A percentile compares a stretch with the other conserved stretches of the same genome.
These are phyloP conservation scores for Aspergillus pseudotamarii DNA, from an alignment of 2,329 filamentous ascomycete genomes.

Conservation along the genomic window DNA sequence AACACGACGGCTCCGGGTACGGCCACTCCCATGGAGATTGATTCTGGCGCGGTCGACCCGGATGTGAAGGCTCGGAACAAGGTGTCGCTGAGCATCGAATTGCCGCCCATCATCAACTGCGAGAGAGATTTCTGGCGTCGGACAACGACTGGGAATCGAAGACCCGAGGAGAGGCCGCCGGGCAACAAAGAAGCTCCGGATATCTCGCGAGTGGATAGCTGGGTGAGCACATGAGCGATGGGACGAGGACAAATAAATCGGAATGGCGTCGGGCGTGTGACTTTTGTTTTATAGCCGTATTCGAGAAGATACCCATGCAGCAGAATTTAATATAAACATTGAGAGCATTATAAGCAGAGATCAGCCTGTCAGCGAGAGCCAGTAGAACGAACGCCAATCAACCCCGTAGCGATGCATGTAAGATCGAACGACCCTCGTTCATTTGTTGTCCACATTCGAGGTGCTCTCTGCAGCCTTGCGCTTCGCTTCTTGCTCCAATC, in stretches of 20 bases:
- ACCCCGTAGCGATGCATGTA: slow-evolving; percentile 19
- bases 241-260: slow-evolving; percentile 7
- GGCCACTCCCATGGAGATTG: slow-evolving; percentile 35
- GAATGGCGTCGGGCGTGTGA: slow-evolving; percentile 22
- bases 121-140: slow-evolving; percentile 61
- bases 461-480: slow-evolving; percentile 20
- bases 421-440: slow-evolving; percentile 9
- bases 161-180: slow-evolving; percentile 36
- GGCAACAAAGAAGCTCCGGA: slow-evolving; percentile 27
- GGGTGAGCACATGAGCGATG: slow-evolving; percentile 24
- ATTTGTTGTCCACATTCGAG: slow-evolving; percentile 21
- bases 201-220: slow-evolving; percentile 27
- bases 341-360: slow-evolving; percentile 10
- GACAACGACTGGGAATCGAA: slow-evolving; percentile 42
- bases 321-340: slow-evolving; percentile 18
- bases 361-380: background rate
- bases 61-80: slow-evolving; percentile 32
- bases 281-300: slow-evolving; percentile 24
- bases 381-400: slow-evolving; percentile 16
- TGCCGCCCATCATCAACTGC: slow-evolving; percentile 61
- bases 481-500: slow-evolving; percentile 35
- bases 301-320: slow-evolving; percentile 39
- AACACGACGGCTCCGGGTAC: slow-evolving; percentile 28
- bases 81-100: slow-evolving; percentile 39
- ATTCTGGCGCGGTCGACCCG: slow-evolving; percentile 28